These are phyloP conservation scores for Maudiozyma humilis DNA, from an alignment of 1,139 yeast genomes.

Conservation along the genomic window DNA sequence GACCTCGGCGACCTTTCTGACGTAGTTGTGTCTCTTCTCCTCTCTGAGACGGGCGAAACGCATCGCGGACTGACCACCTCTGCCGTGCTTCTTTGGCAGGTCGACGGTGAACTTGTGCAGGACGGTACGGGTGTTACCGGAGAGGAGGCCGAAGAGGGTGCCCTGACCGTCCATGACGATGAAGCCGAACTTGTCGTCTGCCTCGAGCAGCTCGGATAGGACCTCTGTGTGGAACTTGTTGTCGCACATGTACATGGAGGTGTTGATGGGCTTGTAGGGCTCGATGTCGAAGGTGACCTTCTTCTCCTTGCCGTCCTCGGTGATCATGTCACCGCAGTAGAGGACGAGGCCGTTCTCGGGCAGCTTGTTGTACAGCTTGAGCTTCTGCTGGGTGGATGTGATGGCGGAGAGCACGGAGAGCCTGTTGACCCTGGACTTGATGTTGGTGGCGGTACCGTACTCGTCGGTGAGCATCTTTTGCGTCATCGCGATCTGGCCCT, in stretches of 20 bases:
- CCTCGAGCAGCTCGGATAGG: constrained; percentile 82
- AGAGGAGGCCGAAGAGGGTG: constrained; percentile 87
- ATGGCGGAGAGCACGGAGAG: constrained; percentile 91
- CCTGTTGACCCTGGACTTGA: constrained; percentile 94
- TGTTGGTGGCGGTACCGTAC: constrained; percentile 96
- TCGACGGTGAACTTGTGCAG: constrained; percentile 95
- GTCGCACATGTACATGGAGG: constrained; percentile 91
- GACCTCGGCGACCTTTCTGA: constrained; percentile 94
- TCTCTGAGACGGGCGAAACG: constrained; percentile 99
- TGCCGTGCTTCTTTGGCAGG: constrained; percentile 97
- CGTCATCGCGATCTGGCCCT: constrained; percentile 79
- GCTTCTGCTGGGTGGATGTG: constrained; percentile 93
- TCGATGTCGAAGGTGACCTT: constrained; percentile 91
- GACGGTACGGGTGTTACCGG: constrained; percentile 94
- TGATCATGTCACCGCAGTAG: constrained; percentile 96
- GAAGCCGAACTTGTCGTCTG: constrained; percentile 93
- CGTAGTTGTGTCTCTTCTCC: constrained; percentile 97
- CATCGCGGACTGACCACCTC: constrained; percentile 99
- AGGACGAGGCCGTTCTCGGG: constrained; percentile 92
- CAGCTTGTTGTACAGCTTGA: constrained; percentile 78
- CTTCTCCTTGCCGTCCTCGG: constrained; percentile 95
- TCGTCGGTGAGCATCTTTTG: constrained; percentile 95
- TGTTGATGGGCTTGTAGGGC: constrained; percentile 96
- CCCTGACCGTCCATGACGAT: constrained; percentile 99
- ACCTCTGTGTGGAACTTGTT: constrained; percentile 98